Evolutionary conservation across 805 yeast species (phyloP).

Genomic region (Blastobotrys terrestris): DNA sequence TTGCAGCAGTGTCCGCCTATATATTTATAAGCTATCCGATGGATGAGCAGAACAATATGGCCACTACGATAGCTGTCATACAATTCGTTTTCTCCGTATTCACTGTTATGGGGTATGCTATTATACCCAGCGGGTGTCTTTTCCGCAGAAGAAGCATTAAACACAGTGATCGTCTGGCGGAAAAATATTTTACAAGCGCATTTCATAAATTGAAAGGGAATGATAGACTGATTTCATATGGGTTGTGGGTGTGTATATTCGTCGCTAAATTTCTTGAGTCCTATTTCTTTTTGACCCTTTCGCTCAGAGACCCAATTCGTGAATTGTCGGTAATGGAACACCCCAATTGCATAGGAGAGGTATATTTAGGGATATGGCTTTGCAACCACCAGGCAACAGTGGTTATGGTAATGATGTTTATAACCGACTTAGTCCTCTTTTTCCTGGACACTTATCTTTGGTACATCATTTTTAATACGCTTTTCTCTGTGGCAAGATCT

Average conservation of each 20-base stretch:
- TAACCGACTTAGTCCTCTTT: slow-evolving; percentile 89
- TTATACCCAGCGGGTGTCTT: slow-evolving; percentile 97
- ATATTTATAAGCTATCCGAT: slow-evolving; percentile 41
- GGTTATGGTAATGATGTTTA: slow-evolving; percentile 85
- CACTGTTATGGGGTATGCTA: slow-evolving; percentile 77
- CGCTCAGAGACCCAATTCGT: slow-evolving; percentile 92
- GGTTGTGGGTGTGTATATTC: slow-evolving; percentile 85
- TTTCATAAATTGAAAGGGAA: slow-evolving; percentile 75
- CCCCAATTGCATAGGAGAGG: slow-evolving; percentile 90
- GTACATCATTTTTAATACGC: slow-evolving; percentile 93
- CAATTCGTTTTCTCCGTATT: slow-evolving; percentile 83
- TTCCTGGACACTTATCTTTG: slow-evolving; percentile 98
- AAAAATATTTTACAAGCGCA: slow-evolving; percentile 93
- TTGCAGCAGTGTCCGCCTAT: slow-evolving; percentile 81
- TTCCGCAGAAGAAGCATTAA: slow-evolving; percentile 49
- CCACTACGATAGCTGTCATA: slow-evolving; percentile 68
- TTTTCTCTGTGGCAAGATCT: slow-evolving; percentile 95
- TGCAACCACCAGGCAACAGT: slow-evolving; percentile 86
- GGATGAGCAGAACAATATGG: slow-evolving; percentile 54
- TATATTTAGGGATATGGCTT: slow-evolving; percentile 69
- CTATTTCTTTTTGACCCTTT: slow-evolving; percentile 81
- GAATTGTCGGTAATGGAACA: slow-evolving; percentile 73
- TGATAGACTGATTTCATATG: slow-evolving; percentile 94
- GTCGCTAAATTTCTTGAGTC: slow-evolving; percentile 87
- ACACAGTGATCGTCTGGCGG: slow-evolving; percentile 55